Conservation (phyloP, 768 basidiomycete genomes). For the Auricularia auricula-judae region DNA sequence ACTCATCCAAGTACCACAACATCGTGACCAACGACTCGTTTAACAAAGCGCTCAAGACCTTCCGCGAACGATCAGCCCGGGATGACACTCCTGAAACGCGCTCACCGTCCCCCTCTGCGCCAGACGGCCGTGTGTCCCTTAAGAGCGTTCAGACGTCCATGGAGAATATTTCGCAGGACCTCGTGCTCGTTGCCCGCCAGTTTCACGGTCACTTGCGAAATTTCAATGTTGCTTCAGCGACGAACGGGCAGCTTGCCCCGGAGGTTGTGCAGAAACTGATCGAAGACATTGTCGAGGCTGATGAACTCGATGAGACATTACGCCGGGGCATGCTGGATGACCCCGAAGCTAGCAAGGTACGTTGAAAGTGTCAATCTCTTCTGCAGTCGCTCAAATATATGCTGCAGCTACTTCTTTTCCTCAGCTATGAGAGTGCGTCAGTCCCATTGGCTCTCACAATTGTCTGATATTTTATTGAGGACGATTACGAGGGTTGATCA, state of each 20-base stretch:
- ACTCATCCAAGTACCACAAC: conserved; percentile 51
- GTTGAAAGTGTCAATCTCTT: conserved; percentile 5
- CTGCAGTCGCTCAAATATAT: neutral
- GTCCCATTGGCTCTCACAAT: neutral
- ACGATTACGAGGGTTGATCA: conserved; percentile 21
- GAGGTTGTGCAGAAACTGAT: conserved; percentile 23
- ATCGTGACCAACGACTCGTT: conserved; percentile 18
- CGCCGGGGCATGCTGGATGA: conserved; percentile 35
- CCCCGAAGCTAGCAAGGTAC: conserved; percentile 29
- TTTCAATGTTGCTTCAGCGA: conserved; percentile 12
- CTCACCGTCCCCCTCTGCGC: neutral
- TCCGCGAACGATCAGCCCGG: conserved; percentile 22
- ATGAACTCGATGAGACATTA: conserved; percentile 20
- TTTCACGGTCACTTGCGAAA: conserved; percentile 26
- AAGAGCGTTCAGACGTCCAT: conserved; percentile 6
- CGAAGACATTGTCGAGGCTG: conserved; percentile 29
- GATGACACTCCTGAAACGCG: neutral
- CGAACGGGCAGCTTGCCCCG: neutral
- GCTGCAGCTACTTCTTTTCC: conserved; percentile 22
- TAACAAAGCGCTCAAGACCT: conserved; percentile 34
- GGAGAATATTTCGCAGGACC: conserved; percentile 15
- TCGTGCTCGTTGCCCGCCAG: conserved; percentile 29
- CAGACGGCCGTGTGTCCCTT: neutral
- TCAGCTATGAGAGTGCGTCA: conserved; percentile 36
- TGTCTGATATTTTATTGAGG: conserved; percentile 13